phyloP scores from a whole-genome alignment of 495 filamentous ascomycete genomes.

The Margaritispora aquatica region DNA sequence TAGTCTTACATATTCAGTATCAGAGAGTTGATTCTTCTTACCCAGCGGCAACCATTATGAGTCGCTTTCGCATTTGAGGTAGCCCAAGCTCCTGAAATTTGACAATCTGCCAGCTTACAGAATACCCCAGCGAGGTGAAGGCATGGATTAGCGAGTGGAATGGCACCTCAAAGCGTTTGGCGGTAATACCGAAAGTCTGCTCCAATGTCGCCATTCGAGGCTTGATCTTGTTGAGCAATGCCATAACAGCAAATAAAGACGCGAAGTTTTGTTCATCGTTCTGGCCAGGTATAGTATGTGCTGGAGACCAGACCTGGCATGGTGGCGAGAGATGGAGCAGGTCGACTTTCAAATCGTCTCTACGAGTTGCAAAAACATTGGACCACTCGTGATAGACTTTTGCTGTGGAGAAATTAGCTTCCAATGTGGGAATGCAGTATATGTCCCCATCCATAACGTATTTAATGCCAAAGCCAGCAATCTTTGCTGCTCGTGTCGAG shows the following conservation, averaged over 20 bases:
- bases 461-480: conserved; percentile 51
- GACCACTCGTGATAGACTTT: conserved; percentile 38
- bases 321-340: conserved; percentile 77
- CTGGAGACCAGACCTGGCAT: conserved; percentile 73
- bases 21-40: conserved; percentile 29
- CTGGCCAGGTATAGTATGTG: conserved; percentile 55
- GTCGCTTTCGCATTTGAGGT: conserved; percentile 50
- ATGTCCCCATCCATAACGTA: conserved; percentile 56
- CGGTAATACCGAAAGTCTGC: conserved; percentile 79
- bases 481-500: conserved; percentile 56
- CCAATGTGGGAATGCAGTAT: conserved; percentile 49
- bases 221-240: conserved; percentile 50
- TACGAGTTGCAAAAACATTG: too few relatives aligned
- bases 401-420: conserved; percentile 48
- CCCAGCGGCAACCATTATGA: conserved; percentile 77
- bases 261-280: conserved; percentile 71
- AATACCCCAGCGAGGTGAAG: conserved; percentile 61
- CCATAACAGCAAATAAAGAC: conserved; percentile 54
- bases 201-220: conserved; percentile 78
- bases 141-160: conserved; percentile 53
- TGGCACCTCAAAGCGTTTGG: too few relatives aligned
- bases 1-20: not conserved
- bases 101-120: conserved; percentile 43
- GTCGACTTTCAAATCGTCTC: conserved; percentile 44
- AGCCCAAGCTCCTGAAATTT: conserved; percentile 47